Percentiles rank a stretch among this genome's conserved stretches.
Conservation (phyloP, 2,329 filamentous ascomycete species). For the Cryphonectria nitschkei region DNA sequence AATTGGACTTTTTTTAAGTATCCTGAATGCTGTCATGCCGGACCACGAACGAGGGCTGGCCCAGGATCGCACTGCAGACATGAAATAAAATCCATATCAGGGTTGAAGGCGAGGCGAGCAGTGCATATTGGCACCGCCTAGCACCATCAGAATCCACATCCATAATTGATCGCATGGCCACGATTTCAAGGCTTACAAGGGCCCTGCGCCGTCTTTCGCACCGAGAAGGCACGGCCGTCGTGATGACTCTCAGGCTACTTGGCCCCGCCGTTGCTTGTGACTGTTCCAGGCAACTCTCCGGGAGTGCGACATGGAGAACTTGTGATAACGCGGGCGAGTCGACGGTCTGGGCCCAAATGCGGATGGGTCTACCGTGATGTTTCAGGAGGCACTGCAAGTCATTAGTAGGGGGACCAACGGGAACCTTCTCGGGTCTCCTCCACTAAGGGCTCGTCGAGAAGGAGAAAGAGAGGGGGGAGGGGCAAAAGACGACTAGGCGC, state of each 20-base stretch:
- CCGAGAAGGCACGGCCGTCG: not conserved
- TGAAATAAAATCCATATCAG: not conserved
- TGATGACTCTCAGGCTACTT: not conserved
- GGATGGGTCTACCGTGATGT: not conserved
- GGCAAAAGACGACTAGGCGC: not conserved
- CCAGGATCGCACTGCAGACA: not conserved
- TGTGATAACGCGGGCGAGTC: not conserved
- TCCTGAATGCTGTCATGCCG: not conserved
- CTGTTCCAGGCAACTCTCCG: not conserved
- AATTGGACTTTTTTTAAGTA: not conserved
- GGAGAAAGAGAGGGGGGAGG: not conserved
- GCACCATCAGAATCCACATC: not conserved
- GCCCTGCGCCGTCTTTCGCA: not conserved
- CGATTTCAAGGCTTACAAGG: not conserved
- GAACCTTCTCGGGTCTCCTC: not conserved
- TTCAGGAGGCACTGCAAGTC: not conserved
- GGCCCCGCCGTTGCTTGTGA: not conserved
- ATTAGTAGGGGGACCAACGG: not conserved
- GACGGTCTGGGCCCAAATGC: not conserved
- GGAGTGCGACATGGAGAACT: too few relatives aligned
- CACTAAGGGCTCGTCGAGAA: not conserved
- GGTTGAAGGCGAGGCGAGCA: not conserved
- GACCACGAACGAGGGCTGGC: not conserved
- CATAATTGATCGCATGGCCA: not conserved
- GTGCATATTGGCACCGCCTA: not conserved